These are phyloP conservation scores for Ascomycota sp. DNA, from an alignment of 2,329 filamentous ascomycete genomes.

Conservation along the genomic window DNA sequence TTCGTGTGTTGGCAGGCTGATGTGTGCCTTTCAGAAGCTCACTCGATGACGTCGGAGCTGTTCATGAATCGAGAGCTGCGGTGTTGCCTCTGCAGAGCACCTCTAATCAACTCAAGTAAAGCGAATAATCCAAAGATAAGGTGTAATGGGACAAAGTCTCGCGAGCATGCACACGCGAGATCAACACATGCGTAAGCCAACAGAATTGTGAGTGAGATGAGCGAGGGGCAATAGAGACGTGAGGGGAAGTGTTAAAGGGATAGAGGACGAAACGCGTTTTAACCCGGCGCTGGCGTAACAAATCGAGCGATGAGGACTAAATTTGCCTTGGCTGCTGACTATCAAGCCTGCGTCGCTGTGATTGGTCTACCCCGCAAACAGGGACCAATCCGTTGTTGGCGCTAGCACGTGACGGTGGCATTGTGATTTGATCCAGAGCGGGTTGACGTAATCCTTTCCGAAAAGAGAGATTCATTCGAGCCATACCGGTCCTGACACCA, in stretches of 20 bases:
- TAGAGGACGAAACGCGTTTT: constrained; percentile 1
- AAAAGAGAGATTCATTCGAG: background rate
- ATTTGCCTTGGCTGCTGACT: constrained; percentile 3
- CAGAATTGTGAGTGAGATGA: no score
- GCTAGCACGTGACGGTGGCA: background rate
- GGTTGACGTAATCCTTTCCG: no score
- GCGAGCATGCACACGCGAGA: no score
- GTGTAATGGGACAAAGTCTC: no score
- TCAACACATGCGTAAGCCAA: no score
- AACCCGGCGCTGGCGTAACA: constrained; percentile 1
- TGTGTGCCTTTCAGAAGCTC: constrained; percentile 5
- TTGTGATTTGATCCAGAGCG: no score
- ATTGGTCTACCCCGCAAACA: constrained; percentile 10
- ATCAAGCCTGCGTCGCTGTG: constrained; percentile 1
- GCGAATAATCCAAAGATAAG: no score
- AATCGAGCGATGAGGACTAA: constrained; percentile 6
- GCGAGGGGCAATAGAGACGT: background rate
- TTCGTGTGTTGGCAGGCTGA: background rate
- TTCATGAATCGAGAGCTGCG: constrained; percentile 5
- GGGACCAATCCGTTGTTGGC: background rate
- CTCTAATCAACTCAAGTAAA: background rate
- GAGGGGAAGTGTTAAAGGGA: background rate
- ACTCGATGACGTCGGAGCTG: constrained; percentile 5
- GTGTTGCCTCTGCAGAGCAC: constrained; percentile 1
- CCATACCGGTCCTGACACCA: background rate